Conservation (phyloP, 495 filamentous ascomycete genomes). For the Acidomyces sp. region DNA sequence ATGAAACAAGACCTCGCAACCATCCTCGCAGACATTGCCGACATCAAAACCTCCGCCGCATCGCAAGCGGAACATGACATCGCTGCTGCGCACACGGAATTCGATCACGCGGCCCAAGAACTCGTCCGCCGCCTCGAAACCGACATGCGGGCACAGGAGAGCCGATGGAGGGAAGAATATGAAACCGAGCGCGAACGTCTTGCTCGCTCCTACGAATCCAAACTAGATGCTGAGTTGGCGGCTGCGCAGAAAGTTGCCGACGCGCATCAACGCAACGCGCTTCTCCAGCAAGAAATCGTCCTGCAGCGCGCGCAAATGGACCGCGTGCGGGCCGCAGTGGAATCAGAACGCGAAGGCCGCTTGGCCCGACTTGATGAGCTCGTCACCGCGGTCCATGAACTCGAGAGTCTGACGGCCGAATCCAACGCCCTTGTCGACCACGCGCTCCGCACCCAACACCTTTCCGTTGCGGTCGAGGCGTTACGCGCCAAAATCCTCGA, state of each 20-base stretch:
- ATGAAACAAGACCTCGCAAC: conserved; percentile 73
- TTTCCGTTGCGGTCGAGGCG: conserved; percentile 87
- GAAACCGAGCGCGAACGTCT: conserved; percentile 75
- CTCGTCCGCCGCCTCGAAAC: conserved; percentile 56
- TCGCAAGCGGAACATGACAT: conserved; percentile 68
- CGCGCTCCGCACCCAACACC: conserved; percentile 85
- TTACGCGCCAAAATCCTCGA: conserved; percentile 49
- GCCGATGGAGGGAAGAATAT: conserved; percentile 73
- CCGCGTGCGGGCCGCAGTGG: conserved; percentile 68
- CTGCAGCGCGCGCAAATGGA: conserved; percentile 71
- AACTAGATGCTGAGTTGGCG: conserved; percentile 61
- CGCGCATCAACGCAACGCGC: conserved; percentile 65
- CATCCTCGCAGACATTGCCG: conserved; percentile 58
- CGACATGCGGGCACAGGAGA: conserved; percentile 60
- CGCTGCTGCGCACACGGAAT: conserved; percentile 53
- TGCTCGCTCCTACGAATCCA: conserved; percentile 58
- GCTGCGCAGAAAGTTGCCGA: conserved; percentile 62
- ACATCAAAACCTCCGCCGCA: conserved; percentile 51
- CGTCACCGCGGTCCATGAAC: conserved; percentile 55
- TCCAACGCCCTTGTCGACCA: conserved; percentile 80
- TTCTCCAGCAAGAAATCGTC: conserved; percentile 80
- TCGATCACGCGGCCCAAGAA: conserved; percentile 68
- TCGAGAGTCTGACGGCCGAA: conserved; percentile 69
- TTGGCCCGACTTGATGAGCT: conserved; percentile 76
- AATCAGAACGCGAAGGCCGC: conserved; percentile 75